A percentile compares a stretch with the other conserved stretches of the same genome.
Conservation (phyloP, 2,329 filamentous ascomycete species). For the Claviceps citrina region DNA sequence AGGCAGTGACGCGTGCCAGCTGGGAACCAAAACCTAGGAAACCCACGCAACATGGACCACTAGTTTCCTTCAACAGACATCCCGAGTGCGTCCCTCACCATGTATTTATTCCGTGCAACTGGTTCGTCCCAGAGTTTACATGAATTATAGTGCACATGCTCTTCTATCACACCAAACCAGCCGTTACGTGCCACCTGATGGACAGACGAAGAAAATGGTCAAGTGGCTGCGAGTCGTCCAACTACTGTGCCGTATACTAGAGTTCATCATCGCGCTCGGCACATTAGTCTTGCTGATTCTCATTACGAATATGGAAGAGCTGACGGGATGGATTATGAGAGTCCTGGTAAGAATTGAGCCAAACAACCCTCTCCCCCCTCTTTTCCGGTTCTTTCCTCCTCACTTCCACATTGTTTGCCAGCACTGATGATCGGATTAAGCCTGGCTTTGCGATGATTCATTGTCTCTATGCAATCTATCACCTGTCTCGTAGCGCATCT, state of each 20-base stretch:
- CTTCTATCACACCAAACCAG: constrained; percentile 47
- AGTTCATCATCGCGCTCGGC: constrained; percentile 54
- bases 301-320: constrained; percentile 48
- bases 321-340: constrained; percentile 60
- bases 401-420: neutral
- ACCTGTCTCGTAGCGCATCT: constrained; percentile 55
- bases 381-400: too few species aligned
- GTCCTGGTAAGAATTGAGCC: constrained; percentile 45
- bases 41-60: constrained; percentile 55
- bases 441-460: constrained; percentile 60
- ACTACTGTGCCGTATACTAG: constrained; percentile 48
- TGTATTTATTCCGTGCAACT: neutral
- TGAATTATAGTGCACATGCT: constrained; percentile 31
- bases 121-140: neutral
- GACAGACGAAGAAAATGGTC: constrained; percentile 54
- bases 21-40: constrained; percentile 47
- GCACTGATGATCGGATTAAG: constrained; percentile 27
- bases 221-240: constrained; percentile 54
- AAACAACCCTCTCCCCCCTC: neutral
- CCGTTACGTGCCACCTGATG: constrained; percentile 50
- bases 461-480: constrained; percentile 64
- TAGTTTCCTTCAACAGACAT: constrained; percentile 72
- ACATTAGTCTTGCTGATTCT: constrained; percentile 63
- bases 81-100: constrained; percentile 51
- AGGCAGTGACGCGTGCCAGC: constrained; percentile 56